Conservation (phyloP, 108 stramenopile genomes). For the Chaetoceros tenuissimus region DNA sequence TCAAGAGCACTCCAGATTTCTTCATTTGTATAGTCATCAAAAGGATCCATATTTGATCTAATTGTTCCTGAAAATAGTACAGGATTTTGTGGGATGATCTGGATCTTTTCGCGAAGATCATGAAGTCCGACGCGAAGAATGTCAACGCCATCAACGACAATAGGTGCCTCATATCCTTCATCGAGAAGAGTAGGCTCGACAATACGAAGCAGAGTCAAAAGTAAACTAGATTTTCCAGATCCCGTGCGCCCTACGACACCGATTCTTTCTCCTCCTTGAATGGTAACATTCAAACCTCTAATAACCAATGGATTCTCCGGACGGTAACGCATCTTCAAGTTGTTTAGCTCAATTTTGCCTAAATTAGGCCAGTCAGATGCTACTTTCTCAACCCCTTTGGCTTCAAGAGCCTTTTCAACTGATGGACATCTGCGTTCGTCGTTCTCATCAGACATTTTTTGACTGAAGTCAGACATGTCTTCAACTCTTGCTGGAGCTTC, state of each 20-base stretch:
- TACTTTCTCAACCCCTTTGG: constrained; percentile 34
- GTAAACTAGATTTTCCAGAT: constrained; percentile 50
- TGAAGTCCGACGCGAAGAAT: constrained; percentile 67
- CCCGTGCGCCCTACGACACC: constrained; percentile 89
- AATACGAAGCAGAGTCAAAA: constrained; percentile 78
- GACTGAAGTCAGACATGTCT: constrained; percentile 40
- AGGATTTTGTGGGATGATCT: constrained; percentile 92
- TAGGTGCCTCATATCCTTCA: constrained; percentile 37
- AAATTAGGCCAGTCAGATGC: constrained; percentile 58
- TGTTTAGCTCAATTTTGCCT: constrained; percentile 64
- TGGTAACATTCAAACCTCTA: constrained; percentile 73
- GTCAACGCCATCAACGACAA: constrained; percentile 87
- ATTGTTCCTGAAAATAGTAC: constrained; percentile 87
- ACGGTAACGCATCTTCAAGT: constrained; percentile 76
- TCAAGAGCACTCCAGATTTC: constrained; percentile 65
- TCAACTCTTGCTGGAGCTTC: constrained; percentile 52
- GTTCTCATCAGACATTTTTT: background rate
- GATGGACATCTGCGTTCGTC: constrained; percentile 3
- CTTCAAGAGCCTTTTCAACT: constrained; percentile 30
- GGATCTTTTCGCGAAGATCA: constrained; percentile 71
- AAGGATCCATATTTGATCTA: constrained; percentile 86
- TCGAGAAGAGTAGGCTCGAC: constrained; percentile 62
- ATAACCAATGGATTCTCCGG: constrained; percentile 74
- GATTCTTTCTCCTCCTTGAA: constrained; percentile 72
- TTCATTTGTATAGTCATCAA: constrained; percentile 48